These are phyloP conservation scores for Cercospora zeina DNA, from an alignment of 2,329 filamentous ascomycete species.

Conservation along the genomic window DNA sequence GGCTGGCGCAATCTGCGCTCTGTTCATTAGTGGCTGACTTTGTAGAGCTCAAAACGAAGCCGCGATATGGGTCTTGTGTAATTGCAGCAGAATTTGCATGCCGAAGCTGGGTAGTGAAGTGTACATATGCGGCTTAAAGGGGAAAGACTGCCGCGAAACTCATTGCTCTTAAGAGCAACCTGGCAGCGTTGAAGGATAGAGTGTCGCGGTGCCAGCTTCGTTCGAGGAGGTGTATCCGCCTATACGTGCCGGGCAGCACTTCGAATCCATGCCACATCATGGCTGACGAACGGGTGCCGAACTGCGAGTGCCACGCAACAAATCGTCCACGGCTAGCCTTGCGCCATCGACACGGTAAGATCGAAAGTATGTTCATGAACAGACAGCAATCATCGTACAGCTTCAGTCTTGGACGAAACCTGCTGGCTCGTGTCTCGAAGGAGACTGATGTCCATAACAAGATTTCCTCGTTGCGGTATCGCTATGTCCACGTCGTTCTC, in stretches of 20 bases:
- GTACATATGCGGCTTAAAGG: not conserved
- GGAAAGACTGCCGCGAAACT: not conserved
- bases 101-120: not conserved
- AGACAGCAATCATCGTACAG: not conserved
- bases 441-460: slow-evolving; percentile 34
- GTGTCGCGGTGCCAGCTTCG: not conserved
- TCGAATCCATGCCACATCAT: not conserved
- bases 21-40: not conserved
- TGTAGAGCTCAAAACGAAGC: not conserved
- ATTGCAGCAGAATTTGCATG: not conserved
- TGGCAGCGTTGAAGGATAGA: not conserved
- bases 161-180: not conserved
- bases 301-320: not conserved
- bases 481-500: slow-evolving; percentile 32
- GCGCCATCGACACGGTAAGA: not conserved
- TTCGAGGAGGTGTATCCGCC: not conserved
- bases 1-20: not conserved
- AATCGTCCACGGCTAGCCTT: not conserved
- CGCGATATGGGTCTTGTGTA: not conserved
- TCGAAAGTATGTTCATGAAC: not conserved
- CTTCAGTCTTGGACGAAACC: slow-evolving; percentile 5
- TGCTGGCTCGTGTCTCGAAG: slow-evolving; percentile 19
- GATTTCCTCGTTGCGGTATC: slow-evolving; percentile 33
- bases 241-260: not conserved
- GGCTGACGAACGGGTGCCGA: not conserved